Base-by-base conservation (phyloP, 1,139 yeast genomes). In the Scheffersomyces stambukii region DNA sequence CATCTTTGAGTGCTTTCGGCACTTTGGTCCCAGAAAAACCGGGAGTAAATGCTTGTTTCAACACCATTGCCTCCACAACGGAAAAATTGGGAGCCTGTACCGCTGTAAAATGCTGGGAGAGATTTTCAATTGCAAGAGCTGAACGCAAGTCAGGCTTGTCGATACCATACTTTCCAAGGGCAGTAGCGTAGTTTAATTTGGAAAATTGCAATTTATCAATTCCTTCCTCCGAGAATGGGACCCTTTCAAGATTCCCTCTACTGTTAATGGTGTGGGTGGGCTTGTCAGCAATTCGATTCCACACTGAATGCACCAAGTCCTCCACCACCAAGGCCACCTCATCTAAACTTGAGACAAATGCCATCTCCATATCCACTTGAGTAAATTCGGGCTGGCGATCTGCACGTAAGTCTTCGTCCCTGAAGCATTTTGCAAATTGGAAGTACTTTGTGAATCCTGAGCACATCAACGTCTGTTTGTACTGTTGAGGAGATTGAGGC, bases 301-400 rank as follows among this genome's bases (percentile, higher is more conserved):
- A 86, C 1, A 79, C 66, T 1, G 50, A 50, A 11, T 55, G 53
- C 0, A 86, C 70, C 0, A 83, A 50, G 16, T 64, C 62, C 43
- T 82, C 84, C 2, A 89, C 77, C 0, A 79, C 81, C 0, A 50
- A 34, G 47, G 75, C 77, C 5, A 91, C 94, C 40, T 65, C 68
- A 39, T 84, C 85, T 8, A 67, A 61, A 25, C 75, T 75, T 40
- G 67, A 70, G 1, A 91, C 78, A 60, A 79, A 93, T 21, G 93
- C 75, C 94, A 91, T 82, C 52, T 93, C 99, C 57, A 93, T 47
- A 64, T 91, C 99, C 11, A 93, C 64, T 54, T 91, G 99, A 0
- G 98, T 91, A 49, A 91, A 93, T 52, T 93, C 98, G 0, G 97
- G 97, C 56, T 91, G 99, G 52, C 99, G 73, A 53, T 91, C 98